Percentiles rank a stretch among this genome's conserved stretches.
Conservation (phyloP, 345 rosid species). For the Erysimum cheiranthoides region DNA sequence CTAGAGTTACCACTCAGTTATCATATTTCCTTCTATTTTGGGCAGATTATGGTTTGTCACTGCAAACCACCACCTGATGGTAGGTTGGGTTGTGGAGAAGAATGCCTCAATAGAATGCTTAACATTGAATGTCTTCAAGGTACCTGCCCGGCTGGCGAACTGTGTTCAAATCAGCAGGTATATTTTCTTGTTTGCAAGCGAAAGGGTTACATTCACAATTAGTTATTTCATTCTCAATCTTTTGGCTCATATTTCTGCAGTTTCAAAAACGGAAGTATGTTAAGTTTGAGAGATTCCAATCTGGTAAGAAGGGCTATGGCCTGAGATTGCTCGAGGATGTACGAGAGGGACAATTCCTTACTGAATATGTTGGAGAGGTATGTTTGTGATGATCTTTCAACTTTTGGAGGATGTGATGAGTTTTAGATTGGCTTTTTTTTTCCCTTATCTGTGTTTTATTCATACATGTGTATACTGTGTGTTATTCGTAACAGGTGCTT, state of each 20-base stretch:
- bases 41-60: slow-evolving; percentile 95
- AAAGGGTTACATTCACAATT: slow-evolving; percentile 24
- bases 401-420: slow-evolving; percentile 29
- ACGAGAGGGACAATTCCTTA: slow-evolving; percentile 78
- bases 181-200: slow-evolving; percentile 30
- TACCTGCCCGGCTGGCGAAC: slow-evolving; percentile 92
- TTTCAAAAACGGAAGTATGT: slow-evolving; percentile 89
- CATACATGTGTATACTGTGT: slow-evolving; percentile 1
- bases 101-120: slow-evolving; percentile 94
- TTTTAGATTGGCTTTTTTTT: slow-evolving; percentile 17
- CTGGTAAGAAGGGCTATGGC: slow-evolving; percentile 97
- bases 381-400: slow-evolving; percentile 31
- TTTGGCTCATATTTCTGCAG: slow-evolving; percentile 57
- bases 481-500: slow-evolving; percentile 71
- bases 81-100: slow-evolving; percentile 86
- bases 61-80: slow-evolving; percentile 74
- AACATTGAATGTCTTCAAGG: slow-evolving; percentile 95
- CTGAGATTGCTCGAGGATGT: slow-evolving; percentile 77
- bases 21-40: slow-evolving; percentile 25
- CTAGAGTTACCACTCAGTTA: slow-evolving; percentile 23
- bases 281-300: slow-evolving; percentile 68
- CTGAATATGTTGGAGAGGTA: slow-evolving; percentile 99
- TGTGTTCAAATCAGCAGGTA: slow-evolving; percentile 98
- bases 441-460: not conserved
- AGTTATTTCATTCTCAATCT: slow-evolving; percentile 27